Evolutionary conservation across 1,284 basidiomycete species (phyloP).

Genomic region (Amylostereum areolatum): DNA sequence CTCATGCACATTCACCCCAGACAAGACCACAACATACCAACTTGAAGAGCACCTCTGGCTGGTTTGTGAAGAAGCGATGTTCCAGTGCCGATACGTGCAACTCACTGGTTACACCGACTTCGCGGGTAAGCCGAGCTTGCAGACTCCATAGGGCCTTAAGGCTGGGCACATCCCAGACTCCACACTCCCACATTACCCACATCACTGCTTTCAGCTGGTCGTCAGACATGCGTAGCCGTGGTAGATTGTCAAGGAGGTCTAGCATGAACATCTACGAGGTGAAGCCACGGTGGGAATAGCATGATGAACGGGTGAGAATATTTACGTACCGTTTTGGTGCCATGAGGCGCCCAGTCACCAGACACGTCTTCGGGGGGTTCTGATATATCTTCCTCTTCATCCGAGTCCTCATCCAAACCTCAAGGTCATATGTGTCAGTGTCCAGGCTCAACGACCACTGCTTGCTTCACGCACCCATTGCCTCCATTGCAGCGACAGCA

Average conservation of each 20-base stretch:
- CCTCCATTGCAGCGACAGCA: no score
- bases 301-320: no score
- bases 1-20: neutral
- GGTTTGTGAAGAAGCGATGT: slow-evolving; percentile 27
- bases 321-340: no score
- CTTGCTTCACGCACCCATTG: no score
- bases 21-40: slow-evolving; percentile 16
- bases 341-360: no score
- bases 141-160: slow-evolving; percentile 20
- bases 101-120: slow-evolving; percentile 12
- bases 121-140: slow-evolving; percentile 15
- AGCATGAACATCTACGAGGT: slow-evolving; percentile 26
- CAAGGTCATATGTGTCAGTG: no score
- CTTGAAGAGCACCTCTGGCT: slow-evolving; percentile 17
- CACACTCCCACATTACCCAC: slow-evolving; percentile 26
- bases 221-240: slow-evolving; percentile 25
- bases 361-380: no score
- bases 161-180: slow-evolving; percentile 24
- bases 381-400: no score
- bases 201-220: slow-evolving; percentile 25
- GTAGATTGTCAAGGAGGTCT: slow-evolving; percentile 27
- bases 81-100: slow-evolving; percentile 20
- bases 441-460: no score
- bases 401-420: no score
- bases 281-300: no score